Evolutionary conservation across 352 stramenopile genomes (phyloP).

Genomic region (Phytophthora syringae): DNA sequence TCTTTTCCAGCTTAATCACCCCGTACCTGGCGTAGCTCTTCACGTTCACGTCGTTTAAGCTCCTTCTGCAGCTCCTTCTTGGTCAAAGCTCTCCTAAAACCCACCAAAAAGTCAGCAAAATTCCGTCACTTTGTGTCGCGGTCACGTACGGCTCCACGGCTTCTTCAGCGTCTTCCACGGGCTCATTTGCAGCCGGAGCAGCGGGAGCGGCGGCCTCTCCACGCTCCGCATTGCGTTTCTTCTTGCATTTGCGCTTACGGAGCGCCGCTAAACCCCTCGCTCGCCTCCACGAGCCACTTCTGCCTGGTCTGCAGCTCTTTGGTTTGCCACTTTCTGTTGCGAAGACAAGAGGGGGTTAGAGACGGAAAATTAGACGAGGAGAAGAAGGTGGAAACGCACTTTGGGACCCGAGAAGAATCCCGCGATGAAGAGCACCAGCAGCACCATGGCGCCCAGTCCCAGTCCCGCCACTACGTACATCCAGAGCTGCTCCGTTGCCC

Average conservation of each 20-base stretch:
- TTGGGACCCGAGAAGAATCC: conserved; percentile 61
- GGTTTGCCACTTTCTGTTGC: conserved; percentile 44
- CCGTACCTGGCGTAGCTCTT: conserved; percentile 70
- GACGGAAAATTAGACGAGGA: neutral
- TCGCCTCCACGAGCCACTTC: conserved; percentile 47
- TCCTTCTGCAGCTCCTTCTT: conserved; percentile 86
- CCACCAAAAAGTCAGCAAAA: conserved; percentile 4
- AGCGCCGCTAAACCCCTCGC: conserved; percentile 63
- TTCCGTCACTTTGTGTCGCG: neutral
- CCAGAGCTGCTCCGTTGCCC: too few species aligned
- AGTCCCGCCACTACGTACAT: too few species aligned
- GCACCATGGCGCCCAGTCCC: conserved; percentile 58
- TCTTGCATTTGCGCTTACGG: conserved; percentile 71
- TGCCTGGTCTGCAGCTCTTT: conserved; percentile 24
- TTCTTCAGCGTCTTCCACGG: conserved; percentile 17
- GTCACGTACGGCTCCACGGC: conserved; percentile 58
- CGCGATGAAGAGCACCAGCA: conserved; percentile 64
- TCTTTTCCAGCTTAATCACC: neutral
- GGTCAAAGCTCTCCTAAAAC: conserved; percentile 54
- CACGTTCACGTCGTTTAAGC: conserved; percentile 74
- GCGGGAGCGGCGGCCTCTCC: conserved; percentile 18
- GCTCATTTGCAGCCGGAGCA: conserved; percentile 26
- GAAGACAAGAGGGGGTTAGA: conserved; percentile 1
- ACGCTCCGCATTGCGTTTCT: conserved; percentile 40
- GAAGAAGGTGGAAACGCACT: conserved; percentile 24